Evolutionary conservation across 345 rosid genomes (phyloP).

Genomic region (Hibiscus tridactylites): DNA sequence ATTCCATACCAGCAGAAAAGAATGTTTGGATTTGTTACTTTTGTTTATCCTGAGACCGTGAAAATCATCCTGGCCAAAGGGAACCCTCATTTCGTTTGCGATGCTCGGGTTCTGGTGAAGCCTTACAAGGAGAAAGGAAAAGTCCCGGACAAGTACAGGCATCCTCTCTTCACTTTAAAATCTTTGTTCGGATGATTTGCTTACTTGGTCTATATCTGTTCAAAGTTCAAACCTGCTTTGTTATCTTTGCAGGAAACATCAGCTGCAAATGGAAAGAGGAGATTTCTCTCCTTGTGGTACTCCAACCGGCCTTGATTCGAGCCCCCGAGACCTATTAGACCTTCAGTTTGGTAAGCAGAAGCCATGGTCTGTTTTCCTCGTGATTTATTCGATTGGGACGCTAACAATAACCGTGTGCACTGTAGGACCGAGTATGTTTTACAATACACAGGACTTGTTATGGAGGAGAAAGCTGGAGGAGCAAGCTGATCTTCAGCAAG

Average conservation of each 20-base stretch:
- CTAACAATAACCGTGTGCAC: not conserved
- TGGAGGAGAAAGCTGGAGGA: slow-evolving; percentile 80
- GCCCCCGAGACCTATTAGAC: slow-evolving; percentile 50
- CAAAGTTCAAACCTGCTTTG: not conserved
- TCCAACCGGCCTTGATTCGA: slow-evolving; percentile 60
- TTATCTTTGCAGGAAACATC: slow-evolving; percentile 30
- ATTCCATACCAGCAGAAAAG: slow-evolving; percentile 96
- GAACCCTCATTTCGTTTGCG: slow-evolving; percentile 88
- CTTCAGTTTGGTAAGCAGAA: slow-evolving; percentile 38
- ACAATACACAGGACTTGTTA: slow-evolving; percentile 55
- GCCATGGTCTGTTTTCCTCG: not conserved
- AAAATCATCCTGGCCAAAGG: slow-evolving; percentile 86
- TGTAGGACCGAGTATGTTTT: slow-evolving; percentile 54
- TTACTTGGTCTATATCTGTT: no score
- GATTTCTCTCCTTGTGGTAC: slow-evolving; percentile 61
- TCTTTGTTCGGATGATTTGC: not conserved
- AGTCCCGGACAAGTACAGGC: slow-evolving; percentile 83
- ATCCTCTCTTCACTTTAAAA: slow-evolving; percentile 9
- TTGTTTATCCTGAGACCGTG: slow-evolving; percentile 79
- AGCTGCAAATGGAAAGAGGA: slow-evolving; percentile 42
- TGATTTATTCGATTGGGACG: not conserved
- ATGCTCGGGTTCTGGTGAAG: slow-evolving; percentile 86
- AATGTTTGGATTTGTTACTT: slow-evolving; percentile 93
- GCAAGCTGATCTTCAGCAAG: slow-evolving; percentile 61
- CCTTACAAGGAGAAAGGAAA: slow-evolving; percentile 97